phyloP scores from a whole-genome alignment of 371 early-diverging fungal genomes.

The Synchytrium microbalum region DNA sequence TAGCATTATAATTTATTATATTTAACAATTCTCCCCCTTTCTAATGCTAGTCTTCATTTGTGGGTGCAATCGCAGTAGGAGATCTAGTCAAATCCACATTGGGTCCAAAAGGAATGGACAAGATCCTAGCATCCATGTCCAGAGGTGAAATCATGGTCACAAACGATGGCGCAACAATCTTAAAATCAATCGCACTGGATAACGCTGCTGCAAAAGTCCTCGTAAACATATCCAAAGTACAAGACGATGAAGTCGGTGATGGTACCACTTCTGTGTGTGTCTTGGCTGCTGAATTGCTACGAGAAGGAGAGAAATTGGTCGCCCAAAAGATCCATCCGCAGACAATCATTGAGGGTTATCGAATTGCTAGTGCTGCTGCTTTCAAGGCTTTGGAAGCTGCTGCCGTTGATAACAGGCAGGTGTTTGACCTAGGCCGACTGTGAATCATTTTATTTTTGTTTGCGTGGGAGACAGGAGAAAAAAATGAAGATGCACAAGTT shows the following conservation, averaged over 20 bases:
- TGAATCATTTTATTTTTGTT: constrained; percentile 11
- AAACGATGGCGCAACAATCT: constrained; percentile 99
- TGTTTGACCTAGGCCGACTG: constrained; percentile 11
- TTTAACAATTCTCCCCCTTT: no score
- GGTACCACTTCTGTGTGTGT: constrained; percentile 99
- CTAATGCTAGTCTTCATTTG: constrained; percentile 86
- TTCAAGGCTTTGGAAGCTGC: constrained; percentile 76
- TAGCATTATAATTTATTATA: no score
- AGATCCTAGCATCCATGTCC: constrained; percentile 89
- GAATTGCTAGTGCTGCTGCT: constrained; percentile 85
- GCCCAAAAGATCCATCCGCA: constrained; percentile 96
- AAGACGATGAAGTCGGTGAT: constrained; percentile 99
- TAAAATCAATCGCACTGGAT: constrained; percentile 96
- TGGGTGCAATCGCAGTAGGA: constrained; percentile 94
- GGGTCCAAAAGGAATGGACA: constrained; percentile 79
- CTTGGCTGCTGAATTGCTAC: constrained; percentile 92
- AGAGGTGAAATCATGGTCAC: constrained; percentile 89
- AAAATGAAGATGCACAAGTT: constrained; percentile 5
- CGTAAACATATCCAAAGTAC: constrained; percentile 96
- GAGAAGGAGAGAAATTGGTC: constrained; percentile 93
- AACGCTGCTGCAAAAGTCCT: constrained; percentile 98
- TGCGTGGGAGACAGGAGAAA: constrained; percentile 6
- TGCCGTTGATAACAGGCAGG: constrained; percentile 68
- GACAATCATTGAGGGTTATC: constrained; percentile 95
- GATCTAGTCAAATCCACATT: constrained; percentile 88